These are phyloP conservation scores for Arthrobotrys iridis DNA, from an alignment of 2,329 filamentous ascomycete genomes.

Conservation along the genomic window DNA sequence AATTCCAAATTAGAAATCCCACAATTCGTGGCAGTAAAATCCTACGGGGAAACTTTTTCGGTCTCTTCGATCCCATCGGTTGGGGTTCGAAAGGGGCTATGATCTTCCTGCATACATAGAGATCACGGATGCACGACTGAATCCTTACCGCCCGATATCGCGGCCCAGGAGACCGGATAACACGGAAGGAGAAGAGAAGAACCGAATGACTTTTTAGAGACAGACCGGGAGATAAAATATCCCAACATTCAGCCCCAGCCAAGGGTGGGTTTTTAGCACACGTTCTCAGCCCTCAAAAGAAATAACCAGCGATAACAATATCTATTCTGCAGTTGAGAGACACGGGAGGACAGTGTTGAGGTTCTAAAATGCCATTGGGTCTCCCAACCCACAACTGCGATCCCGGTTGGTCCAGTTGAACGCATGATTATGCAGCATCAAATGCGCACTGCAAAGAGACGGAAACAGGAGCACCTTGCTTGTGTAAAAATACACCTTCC, in stretches of 20 bases:
- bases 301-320: slow-evolving; percentile 22
- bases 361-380: slow-evolving; percentile 1
- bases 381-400: not conserved
- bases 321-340: slow-evolving; percentile 13
- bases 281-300: not conserved
- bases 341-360: slow-evolving; percentile 30
- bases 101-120: not conserved
- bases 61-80: not conserved
- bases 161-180: slow-evolving; percentile 29
- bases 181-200: slow-evolving; percentile 20
- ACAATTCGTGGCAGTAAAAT: not conserved
- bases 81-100: not conserved
- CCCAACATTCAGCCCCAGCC: slow-evolving; percentile 44
- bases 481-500: slow-evolving; percentile 19
- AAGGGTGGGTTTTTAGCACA: slow-evolving; percentile 1
- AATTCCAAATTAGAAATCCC: slow-evolving; percentile 9
- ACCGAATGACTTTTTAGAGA: slow-evolving; percentile 3
- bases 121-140: not conserved
- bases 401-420: slow-evolving; percentile 28
- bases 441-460: slow-evolving; percentile 29
- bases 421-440: slow-evolving; percentile 26
- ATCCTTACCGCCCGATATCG: slow-evolving; percentile 22
- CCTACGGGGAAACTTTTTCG: not conserved
- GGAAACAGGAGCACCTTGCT: slow-evolving; percentile 17
- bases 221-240: slow-evolving; percentile 1